phyloP scores from a whole-genome alignment of 1,139 yeast species.

The Pichia sp. region DNA sequence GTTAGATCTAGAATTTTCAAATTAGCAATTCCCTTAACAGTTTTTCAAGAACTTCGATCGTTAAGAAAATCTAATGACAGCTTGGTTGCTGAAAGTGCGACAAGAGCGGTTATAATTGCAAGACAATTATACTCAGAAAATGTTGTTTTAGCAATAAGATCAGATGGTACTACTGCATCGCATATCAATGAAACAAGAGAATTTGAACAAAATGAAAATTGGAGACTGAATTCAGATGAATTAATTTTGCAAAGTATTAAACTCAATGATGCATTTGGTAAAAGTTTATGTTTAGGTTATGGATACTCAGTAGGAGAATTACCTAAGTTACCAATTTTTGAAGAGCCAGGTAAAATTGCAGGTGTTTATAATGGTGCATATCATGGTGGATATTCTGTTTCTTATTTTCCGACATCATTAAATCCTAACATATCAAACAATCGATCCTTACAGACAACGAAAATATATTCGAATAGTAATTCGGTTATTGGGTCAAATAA shows the following conservation, averaged over 20 bases:
- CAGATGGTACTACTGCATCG: conserved; percentile 51
- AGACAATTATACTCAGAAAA: conserved; percentile 59
- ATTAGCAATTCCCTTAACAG: conserved; percentile 62
- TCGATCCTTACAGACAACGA: too few species aligned
- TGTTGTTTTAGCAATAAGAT: conserved; percentile 39
- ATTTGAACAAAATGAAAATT: conserved; percentile 57
- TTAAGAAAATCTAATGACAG: conserved; percentile 68
- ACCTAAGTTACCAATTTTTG: conserved; percentile 15
- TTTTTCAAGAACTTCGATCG: conserved; percentile 74
- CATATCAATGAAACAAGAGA: conserved; percentile 52
- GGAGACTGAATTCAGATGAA: conserved; percentile 59
- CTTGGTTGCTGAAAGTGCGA: conserved; percentile 73
- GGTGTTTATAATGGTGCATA: conserved; percentile 17
- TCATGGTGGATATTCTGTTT: conserved; percentile 13
- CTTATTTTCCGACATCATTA: conserved; percentile 9
- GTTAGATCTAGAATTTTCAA: conserved; percentile 54
- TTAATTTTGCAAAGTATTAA: conserved; percentile 52
- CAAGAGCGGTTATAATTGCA: conserved; percentile 68
- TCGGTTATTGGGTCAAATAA: neutral
- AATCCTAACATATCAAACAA: too few species aligned
- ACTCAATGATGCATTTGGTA: conserved; percentile 27
- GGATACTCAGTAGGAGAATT: conserved; percentile 19
- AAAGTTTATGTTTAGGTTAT: conserved; percentile 23
- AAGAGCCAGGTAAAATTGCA: conserved; percentile 12
- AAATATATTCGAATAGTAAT: too few species aligned